Percentiles rank a stretch among this genome's conserved stretches.
Evolutionary conservation across 345 rosid genomes (phyloP).

Genomic region (Sonneratia alba): DNA sequence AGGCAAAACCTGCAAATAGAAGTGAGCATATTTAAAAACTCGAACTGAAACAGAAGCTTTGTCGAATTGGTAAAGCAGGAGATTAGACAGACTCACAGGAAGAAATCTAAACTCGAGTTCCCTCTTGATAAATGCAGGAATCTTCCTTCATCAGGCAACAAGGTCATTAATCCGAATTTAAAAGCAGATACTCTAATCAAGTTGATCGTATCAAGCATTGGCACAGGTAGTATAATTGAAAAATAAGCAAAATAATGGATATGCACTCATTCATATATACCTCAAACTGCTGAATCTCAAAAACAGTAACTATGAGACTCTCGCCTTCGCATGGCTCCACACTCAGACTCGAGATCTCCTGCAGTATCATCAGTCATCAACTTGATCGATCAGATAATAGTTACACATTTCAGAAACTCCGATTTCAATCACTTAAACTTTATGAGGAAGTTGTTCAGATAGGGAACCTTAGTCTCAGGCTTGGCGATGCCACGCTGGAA

Average conservation of each 20-base stretch:
- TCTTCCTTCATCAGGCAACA: conserved; percentile 13
- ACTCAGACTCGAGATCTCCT: conserved; percentile 88
- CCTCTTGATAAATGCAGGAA: conserved; percentile 78
- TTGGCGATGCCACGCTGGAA: conserved; percentile 92
- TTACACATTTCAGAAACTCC: background rate
- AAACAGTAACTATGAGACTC: conserved; percentile 67
- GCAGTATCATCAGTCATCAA: conserved; percentile 16
- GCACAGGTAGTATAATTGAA: background rate
- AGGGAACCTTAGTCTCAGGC: conserved; percentile 61
- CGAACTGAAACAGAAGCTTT: background rate
- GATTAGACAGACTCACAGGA: conserved; percentile 51
- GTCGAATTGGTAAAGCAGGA: background rate
- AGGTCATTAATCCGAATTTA: background rate
- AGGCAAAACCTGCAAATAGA: conserved; percentile 45
- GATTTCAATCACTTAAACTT: background rate
- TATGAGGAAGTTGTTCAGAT: background rate
- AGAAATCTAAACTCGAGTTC: conserved; percentile 82
- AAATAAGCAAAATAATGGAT: background rate
- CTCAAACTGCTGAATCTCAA: conserved; percentile 67
- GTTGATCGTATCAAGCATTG: background rate
- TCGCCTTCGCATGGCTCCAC: conserved; percentile 74
- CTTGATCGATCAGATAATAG: background rate
- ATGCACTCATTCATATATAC: conserved; percentile 16
- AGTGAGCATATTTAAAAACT: background rate
- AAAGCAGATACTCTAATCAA: background rate